Conservation (phyloP, 176 grass and related monocot genomes). For the Aegilops umbellulata region DNA sequence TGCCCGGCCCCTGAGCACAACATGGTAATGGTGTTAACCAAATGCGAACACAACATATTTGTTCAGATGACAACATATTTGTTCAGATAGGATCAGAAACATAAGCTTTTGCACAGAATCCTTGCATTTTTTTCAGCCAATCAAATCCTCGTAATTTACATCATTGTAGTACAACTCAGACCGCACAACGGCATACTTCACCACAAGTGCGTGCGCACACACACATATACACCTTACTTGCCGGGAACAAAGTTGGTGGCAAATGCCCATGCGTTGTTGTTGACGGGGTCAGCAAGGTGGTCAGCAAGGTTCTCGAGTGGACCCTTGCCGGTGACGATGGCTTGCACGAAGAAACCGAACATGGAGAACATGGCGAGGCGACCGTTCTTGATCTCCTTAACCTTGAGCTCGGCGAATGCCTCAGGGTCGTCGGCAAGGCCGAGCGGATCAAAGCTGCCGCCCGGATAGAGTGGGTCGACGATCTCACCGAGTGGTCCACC, state of each 20-base stretch:
- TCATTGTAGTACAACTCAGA: neutral
- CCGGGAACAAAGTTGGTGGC: constrained; percentile 93
- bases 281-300: constrained; percentile 75
- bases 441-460: constrained; percentile 60
- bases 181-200: neutral
- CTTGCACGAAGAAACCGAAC: constrained; percentile 92
- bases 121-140: no score
- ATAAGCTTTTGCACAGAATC: neutral
- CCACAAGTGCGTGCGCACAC: no score
- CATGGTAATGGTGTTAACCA: no score
- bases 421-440: constrained; percentile 66
- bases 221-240: constrained; percentile 20
- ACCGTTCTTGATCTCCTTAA: constrained; percentile 96
- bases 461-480: constrained; percentile 51
- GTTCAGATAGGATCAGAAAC: neutral
- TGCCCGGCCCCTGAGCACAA: no score
- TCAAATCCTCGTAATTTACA: neutral
- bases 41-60: no score
- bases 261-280: constrained; percentile 86
- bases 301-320: constrained; percentile 83
- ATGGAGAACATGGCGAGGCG: constrained; percentile 89
- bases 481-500: constrained; percentile 40
- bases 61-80: no score
- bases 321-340: constrained; percentile 84
- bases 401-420: constrained; percentile 61